A percentile compares a stretch with the other conserved stretches of the same genome.
Evolutionary conservation across 202 grass and related monocot genomes (phyloP).

Genomic region (Saccharum hybrid): DNA sequence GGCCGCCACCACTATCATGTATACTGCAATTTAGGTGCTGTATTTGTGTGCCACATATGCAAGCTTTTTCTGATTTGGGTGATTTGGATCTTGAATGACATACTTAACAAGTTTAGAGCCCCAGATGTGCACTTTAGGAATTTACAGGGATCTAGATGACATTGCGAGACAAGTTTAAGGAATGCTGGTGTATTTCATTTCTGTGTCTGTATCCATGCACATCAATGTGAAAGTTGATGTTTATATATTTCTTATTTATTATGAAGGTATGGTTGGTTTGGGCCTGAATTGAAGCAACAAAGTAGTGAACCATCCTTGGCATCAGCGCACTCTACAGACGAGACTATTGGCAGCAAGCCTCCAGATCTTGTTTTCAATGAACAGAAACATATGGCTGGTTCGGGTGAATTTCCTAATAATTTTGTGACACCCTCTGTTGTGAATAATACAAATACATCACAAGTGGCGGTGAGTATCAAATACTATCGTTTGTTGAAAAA

Average conservation of each 20-base stretch:
- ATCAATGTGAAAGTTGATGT: neutral
- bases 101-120: neutral
- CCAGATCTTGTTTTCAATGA: conserved; percentile 42
- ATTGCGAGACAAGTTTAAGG: neutral
- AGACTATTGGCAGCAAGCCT: conserved; percentile 36
- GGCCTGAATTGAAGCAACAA: conserved; percentile 48
- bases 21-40: neutral
- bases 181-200: neutral
- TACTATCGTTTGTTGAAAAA: conserved; percentile 34
- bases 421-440: conserved; percentile 42
- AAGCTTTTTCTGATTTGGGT: neutral
- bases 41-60: neutral
- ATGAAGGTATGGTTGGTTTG: conserved; percentile 92
- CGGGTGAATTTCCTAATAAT: conserved; percentile 46
- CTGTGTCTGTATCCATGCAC: conserved; percentile 14
- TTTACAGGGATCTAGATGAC: neutral
- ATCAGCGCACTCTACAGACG: conserved; percentile 45
- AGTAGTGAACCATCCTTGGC: conserved; percentile 33
- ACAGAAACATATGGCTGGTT: conserved; percentile 44
- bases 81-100: neutral
- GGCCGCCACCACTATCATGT: neutral
- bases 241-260: conserved; percentile 28
- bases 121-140: neutral
- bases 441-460: conserved; percentile 35
- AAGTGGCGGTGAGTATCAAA: conserved; percentile 44